A percentile compares a stretch with the other conserved stretches of the same genome.
These are phyloP conservation scores for Tricholoma terreum DNA, from an alignment of 768 basidiomycete genomes.

Conservation along the genomic window DNA sequence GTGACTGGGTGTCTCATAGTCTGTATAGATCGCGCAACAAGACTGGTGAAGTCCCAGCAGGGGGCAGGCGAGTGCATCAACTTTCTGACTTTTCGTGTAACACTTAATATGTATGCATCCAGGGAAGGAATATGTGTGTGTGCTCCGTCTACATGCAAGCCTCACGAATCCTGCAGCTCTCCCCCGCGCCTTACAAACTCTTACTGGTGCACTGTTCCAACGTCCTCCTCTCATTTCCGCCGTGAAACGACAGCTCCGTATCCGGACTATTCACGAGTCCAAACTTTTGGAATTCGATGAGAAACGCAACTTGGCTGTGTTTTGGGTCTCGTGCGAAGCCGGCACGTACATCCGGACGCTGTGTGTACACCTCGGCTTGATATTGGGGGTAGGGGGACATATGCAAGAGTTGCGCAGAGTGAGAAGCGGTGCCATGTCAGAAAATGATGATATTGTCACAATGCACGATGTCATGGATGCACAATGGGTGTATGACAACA, in stretches of 20 bases:
- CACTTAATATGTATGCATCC: slow-evolving; percentile 2
- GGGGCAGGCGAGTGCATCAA: slow-evolving; percentile 71
- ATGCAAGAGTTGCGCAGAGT: slow-evolving; percentile 99
- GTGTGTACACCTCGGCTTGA: slow-evolving; percentile 92
- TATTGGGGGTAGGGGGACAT: slow-evolving; percentile 97
- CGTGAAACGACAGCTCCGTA: slow-evolving; percentile 95
- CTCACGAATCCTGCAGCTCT: slow-evolving; percentile 82
- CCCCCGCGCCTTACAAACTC: slow-evolving; percentile 90
- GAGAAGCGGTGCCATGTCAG: slow-evolving; percentile 92
- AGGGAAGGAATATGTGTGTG: slow-evolving; percentile 99
- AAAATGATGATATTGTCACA: slow-evolving; percentile 97
- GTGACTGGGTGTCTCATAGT: slow-evolving; percentile 99
- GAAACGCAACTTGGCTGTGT: slow-evolving; percentile 92
- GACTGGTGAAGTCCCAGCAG: slow-evolving; percentile 97
- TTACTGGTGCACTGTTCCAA: slow-evolving; percentile 98
- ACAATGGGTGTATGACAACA: slow-evolving; percentile 98
- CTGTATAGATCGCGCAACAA: slow-evolving; percentile 97
- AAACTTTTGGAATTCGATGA: slow-evolving; percentile 97
- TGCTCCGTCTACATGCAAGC: slow-evolving; percentile 85
- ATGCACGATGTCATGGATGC: slow-evolving; percentile 99
- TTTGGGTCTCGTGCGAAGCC: slow-evolving; percentile 99
- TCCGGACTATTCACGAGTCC: slow-evolving; percentile 96
- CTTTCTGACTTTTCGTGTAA: neutral
- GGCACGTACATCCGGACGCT: slow-evolving; percentile 96
- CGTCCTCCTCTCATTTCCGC: slow-evolving; percentile 98